phyloP scores from a whole-genome alignment of 2,329 filamentous ascomycete genomes.

The Colletotrichum sidae region DNA sequence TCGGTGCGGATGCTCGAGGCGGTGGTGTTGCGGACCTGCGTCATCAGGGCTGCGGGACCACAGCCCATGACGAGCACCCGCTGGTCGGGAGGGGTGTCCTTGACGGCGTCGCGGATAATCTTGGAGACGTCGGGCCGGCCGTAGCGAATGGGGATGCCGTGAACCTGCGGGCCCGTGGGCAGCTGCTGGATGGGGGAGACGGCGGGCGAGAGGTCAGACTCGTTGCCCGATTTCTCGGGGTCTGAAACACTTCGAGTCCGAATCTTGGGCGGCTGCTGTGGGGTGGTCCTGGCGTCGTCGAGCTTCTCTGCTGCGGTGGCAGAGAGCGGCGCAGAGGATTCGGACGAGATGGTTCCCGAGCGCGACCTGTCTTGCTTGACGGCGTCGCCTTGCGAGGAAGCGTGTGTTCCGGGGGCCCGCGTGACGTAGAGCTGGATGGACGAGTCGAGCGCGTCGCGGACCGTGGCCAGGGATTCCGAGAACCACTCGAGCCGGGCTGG shows the following conservation, averaged over 20 bases:
- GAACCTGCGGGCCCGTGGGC: slow-evolving; percentile 15
- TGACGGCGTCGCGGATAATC: slow-evolving; percentile 49
- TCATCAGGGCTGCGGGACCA: slow-evolving; percentile 57
- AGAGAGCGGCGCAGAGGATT: slow-evolving; percentile 15
- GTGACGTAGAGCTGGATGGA: slow-evolving; percentile 51
- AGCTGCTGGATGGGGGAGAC: slow-evolving; percentile 24
- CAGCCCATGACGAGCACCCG: slow-evolving; percentile 58
- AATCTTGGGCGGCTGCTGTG: slow-evolving; percentile 26
- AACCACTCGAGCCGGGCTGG: slow-evolving; percentile 53
- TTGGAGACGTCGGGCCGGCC: slow-evolving; percentile 51
- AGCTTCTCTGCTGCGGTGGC: slow-evolving; percentile 20
- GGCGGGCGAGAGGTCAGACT: slow-evolving; percentile 38
- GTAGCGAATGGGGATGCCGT: slow-evolving; percentile 43
- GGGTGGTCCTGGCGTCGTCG: slow-evolving; percentile 9
- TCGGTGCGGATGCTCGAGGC: slow-evolving; percentile 52
- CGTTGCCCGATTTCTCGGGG: slow-evolving; percentile 39
- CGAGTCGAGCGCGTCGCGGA: slow-evolving; percentile 46
- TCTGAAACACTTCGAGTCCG: slow-evolving; percentile 33
- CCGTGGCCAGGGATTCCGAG: slow-evolving; percentile 47
- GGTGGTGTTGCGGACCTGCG: slow-evolving; percentile 53
- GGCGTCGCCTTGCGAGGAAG: not conserved
- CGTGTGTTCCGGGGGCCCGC: slow-evolving; percentile 3
- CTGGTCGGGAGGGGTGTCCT: slow-evolving; percentile 42
- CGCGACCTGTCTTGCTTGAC: slow-evolving; percentile 14
- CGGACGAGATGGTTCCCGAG: slow-evolving; percentile 19